A percentile compares a stretch with the other conserved stretches of the same genome.
Evolutionary conservation across 1,139 yeast species (phyloP).

Genomic region (Torulaspora pretoriensis): DNA sequence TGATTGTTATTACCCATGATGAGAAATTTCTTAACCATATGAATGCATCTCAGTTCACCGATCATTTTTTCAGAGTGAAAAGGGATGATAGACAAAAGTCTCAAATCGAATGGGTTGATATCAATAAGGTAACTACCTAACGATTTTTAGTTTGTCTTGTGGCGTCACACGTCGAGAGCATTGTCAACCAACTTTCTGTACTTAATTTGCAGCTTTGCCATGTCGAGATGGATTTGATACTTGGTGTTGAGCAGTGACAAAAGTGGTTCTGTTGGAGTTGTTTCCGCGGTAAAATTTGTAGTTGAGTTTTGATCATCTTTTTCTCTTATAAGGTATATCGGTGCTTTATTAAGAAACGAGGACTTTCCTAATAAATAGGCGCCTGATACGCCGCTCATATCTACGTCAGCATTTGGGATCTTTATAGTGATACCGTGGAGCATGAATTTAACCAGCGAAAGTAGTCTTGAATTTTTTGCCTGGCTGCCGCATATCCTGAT

Average conservation of each 20-base stretch:
- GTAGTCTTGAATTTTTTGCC: conserved; percentile 44
- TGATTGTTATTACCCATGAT: conserved; percentile 94
- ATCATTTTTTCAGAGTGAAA: conserved; percentile 75
- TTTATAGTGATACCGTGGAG: conserved; percentile 16
- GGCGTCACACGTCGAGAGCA: not conserved
- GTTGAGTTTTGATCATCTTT: not conserved
- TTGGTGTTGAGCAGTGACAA: conserved; percentile 30
- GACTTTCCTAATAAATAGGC: conserved; percentile 38
- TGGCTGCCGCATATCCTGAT: conserved; percentile 51
- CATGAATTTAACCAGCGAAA: conserved; percentile 34
- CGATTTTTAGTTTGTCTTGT: not conserved
- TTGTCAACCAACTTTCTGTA: conserved; percentile 33
- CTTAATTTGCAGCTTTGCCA: conserved; percentile 38
- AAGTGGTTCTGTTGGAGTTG: conserved; percentile 7
- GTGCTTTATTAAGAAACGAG: conserved; percentile 4
- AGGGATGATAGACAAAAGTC: conserved; percentile 81
- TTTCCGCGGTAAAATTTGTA: not conserved
- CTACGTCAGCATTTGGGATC: conserved; percentile 22
- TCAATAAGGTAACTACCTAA: conserved; percentile 37
- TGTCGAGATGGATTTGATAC: conserved; percentile 38
- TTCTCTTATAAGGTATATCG: conserved; percentile 3
- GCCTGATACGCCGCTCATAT: conserved; percentile 41
- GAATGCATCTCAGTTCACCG: conserved; percentile 84
- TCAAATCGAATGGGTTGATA: conserved; percentile 54
- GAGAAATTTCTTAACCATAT: conserved; percentile 82